Base-by-base conservation (phyloP, 1,284 basidiomycete genomes). In the Hortiboletus rubellus region DNA sequence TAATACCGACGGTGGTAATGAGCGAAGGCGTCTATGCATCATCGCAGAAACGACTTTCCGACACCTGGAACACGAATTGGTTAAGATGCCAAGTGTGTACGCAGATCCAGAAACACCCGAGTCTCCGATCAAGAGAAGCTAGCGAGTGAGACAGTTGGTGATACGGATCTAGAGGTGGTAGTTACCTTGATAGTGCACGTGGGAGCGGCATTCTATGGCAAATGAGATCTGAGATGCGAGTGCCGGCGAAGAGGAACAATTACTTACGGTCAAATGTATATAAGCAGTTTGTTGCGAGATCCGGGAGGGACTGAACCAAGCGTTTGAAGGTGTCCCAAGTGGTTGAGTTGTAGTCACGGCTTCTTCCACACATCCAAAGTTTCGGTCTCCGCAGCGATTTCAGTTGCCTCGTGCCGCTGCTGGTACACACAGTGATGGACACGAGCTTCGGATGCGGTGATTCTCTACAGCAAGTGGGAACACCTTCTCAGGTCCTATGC, bases 1-100 rank as follows among this genome's bases (percentile, higher is more conserved):
- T 92, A 68, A 93, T 93, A 54, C 95, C 97, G 74, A 99, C 99
- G 50, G 96, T 98, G 50, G 96, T 99, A 77, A 99, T 99, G 82
- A 99, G 99, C 42, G 94, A 27, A 27, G 27, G 27, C 27, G 27
- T 27, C 27, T 27, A 27, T 27, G 96, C 94, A 27, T 27, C 27
- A 27, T 27, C 27, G 58, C 17, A 99, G 83, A 82, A 97, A 99
- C 50, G 96, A 99, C 80, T 99, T 99, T 66, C 97, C 97, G 66
- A 99, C 94, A 78, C 94, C 93, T 95, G 63, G 37, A 37, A 30
- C 22, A 44, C 22, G 47, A 10, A 37, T 57, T 34, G 37, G 50
- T 53, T 6, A 46, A 47, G 37, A 52, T 14, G 5, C 14, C 31
- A 15, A 37, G 31, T 3, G 43, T 27, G 38, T 14, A 3, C 3